Base-by-base conservation (phyloP, 352 stramenopile genomes). In the Phytopythium helicoides region DNA sequence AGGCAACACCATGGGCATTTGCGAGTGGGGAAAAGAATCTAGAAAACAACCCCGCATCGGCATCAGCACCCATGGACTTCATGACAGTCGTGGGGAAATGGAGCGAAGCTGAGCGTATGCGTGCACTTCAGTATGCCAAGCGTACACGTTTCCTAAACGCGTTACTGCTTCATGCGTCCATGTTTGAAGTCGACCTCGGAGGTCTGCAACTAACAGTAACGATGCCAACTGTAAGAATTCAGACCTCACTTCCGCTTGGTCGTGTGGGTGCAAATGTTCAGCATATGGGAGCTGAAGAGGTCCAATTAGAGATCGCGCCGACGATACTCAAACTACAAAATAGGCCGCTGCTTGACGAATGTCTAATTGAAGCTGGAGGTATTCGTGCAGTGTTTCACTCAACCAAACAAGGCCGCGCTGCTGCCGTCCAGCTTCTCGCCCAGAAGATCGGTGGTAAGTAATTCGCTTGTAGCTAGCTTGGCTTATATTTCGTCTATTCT, bases 401-500 rank as follows among this genome's bases (percentile, higher is more conserved):
- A 22, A 87, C 77, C 10, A 68, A 71, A 50, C 63, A 81, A 40
- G 81, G 81, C 5, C 78, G 76, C 25, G 63, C 73, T 11, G 78
- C 81, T 18, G 70, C 78, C 1, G 62, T 86, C 48, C 65, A 81
- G 18, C 68, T 81, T 37, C 47, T 89, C 25, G 49, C 82, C 2
- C 62, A 78, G 1, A 52, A 55, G 15, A 60, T 81, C 21, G 58
- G 50, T 21, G 54, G 39, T 51, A 41, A 54, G 25, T 45, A 52
- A 25, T 8, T 26, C 14, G 33, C 18, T 35, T 9, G 21, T 9
- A 7, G 0, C 3, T 8, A 3, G 6, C 4, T 31, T 19, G 11
- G 3, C 40, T 58, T n/a, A 37, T 26, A 22, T n/a, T 21, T 9
- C 2, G 6, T 12, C 15, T 19, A 10, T 21, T 11, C 45, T 40